These are phyloP conservation scores for Coemansia sp. DNA, from an alignment of 192 early-diverging fungal species.

Conservation along the genomic window DNA sequence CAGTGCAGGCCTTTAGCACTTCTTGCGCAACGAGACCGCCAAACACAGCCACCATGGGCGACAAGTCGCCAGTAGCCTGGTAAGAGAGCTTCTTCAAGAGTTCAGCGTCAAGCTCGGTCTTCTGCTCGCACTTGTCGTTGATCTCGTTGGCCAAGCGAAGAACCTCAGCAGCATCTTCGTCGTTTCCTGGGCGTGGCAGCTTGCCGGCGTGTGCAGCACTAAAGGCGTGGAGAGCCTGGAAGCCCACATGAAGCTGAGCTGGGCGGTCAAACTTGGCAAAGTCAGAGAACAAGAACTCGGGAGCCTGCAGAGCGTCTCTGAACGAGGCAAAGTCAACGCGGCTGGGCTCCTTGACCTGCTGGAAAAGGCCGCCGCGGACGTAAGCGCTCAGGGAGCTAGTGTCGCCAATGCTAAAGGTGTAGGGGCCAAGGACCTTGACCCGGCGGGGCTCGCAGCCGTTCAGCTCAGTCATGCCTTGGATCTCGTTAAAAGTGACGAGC, in stretches of 20 bases:
- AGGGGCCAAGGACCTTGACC: constrained; percentile 87
- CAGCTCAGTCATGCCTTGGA: constrained; percentile 89
- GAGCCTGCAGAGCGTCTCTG: constrained; percentile 70
- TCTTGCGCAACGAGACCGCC: constrained; percentile 98
- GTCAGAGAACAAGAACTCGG: constrained; percentile 87
- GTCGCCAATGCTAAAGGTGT: constrained; percentile 96
- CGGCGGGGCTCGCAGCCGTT: constrained; percentile 77
- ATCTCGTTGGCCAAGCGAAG: constrained; percentile 69
- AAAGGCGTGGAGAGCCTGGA: constrained; percentile 92
- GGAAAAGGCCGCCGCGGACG: constrained; percentile 84
- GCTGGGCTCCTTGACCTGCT: constrained; percentile 93
- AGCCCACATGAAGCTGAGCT: constrained; percentile 84
- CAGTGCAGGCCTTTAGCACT: constrained; percentile 96
- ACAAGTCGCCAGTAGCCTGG: constrained; percentile 85
- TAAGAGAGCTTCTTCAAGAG: constrained; percentile 83
- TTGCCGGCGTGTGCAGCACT: constrained; percentile 58
- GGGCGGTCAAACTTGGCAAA: constrained; percentile 99
- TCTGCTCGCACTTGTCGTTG: constrained; percentile 65
- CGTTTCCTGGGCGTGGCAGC: constrained; percentile 83
- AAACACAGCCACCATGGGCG: constrained; percentile 95
- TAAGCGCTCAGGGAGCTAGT: constrained; percentile 74
- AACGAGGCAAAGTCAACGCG: constrained; percentile 75
- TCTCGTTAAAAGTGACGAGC: constrained; percentile 88
- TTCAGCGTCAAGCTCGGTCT: constrained; percentile 81
- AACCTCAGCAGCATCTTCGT: constrained; percentile 82